phyloP scores from a whole-genome alignment of 1,284 basidiomycete species.

The Ganoderma resinaceum region DNA sequence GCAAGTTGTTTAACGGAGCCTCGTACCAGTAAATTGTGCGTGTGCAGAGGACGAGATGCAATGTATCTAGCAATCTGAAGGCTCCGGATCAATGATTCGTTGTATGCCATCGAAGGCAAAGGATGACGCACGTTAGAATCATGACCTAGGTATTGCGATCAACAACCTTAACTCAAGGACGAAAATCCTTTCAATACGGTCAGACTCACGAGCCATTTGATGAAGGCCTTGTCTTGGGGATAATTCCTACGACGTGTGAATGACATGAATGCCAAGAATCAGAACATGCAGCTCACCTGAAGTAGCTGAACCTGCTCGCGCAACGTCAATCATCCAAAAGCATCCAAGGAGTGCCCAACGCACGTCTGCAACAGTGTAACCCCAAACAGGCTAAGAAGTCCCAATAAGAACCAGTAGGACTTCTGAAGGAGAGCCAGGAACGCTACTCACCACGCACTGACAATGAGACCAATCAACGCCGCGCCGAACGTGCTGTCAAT shows the following conservation, averaged over 20 bases:
- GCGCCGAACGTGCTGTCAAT: constrained; percentile 38
- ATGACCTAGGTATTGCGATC: constrained; percentile 24
- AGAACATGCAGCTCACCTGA: constrained; percentile 21
- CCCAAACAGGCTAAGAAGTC: constrained; percentile 35
- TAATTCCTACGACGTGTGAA: constrained; percentile 27
- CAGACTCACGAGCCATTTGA: constrained; percentile 34
- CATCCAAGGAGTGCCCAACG: not conserved
- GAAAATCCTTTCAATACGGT: not conserved
- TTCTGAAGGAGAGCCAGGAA: not conserved
- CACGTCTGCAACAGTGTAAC: constrained; percentile 41
- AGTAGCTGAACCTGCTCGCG: constrained; percentile 32
- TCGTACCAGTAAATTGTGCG: constrained; percentile 39
- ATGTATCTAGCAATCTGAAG: constrained; percentile 32
- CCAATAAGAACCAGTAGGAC: not conserved
- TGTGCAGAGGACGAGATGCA: constrained; percentile 38
- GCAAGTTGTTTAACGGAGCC: not conserved
- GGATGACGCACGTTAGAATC: constrained; percentile 28
- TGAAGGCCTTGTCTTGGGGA: constrained; percentile 25
- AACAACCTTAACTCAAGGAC: not conserved
- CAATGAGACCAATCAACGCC: constrained; percentile 36
- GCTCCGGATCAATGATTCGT: not conserved
- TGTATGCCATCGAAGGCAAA: not conserved
- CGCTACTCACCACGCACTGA: constrained; percentile 36
- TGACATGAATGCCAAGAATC: not conserved
- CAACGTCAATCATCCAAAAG: not conserved